These are phyloP conservation scores for Coemansia asiatica DNA, from an alignment of 192 early-diverging fungal genomes.

Conservation along the genomic window DNA sequence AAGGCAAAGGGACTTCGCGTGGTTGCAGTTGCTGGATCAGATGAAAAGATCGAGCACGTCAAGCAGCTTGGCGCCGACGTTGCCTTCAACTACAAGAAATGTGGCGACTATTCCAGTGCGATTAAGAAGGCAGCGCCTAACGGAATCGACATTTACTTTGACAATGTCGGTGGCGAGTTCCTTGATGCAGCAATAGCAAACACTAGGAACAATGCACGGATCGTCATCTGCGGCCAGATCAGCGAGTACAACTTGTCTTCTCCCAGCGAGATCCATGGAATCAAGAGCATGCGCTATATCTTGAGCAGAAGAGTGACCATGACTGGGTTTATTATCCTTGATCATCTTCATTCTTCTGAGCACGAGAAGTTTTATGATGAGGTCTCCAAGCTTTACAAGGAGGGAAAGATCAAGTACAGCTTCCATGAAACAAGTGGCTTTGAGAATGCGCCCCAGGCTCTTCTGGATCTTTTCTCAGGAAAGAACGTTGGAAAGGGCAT, in stretches of 20 bases:
- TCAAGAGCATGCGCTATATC: slow-evolving; percentile 62
- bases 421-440: slow-evolving; percentile 64
- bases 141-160: slow-evolving; percentile 87
- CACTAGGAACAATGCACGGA: slow-evolving; percentile 65
- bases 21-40: slow-evolving; percentile 78
- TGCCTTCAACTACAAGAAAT: slow-evolving; percentile 93
- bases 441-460: slow-evolving; percentile 64
- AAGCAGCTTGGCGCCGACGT: slow-evolving; percentile 74
- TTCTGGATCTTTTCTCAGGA: slow-evolving; percentile 64
- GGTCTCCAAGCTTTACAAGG: slow-evolving; percentile 58
- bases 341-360: slow-evolving; percentile 48
- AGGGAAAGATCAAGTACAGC: slow-evolving; percentile 64
- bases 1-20: slow-evolving; percentile 76
- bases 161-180: slow-evolving; percentile 81
- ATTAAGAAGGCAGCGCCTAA: slow-evolving; percentile 69
- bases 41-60: slow-evolving; percentile 80
- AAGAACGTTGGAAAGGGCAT: slow-evolving; percentile 71
- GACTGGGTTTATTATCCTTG: slow-evolving; percentile 67
- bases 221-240: slow-evolving; percentile 74
- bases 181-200: slow-evolving; percentile 69
- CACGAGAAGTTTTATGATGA: slow-evolving; percentile 60
- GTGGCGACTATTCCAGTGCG: slow-evolving; percentile 40
- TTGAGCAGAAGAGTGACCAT: slow-evolving; percentile 61
- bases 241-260: slow-evolving; percentile 67
- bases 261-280: slow-evolving; percentile 48